Evolutionary conservation across 805 yeast species (phyloP), one percentile per base, ranked within the genome.

Genomic region (Saturnispora dispora): DNA sequence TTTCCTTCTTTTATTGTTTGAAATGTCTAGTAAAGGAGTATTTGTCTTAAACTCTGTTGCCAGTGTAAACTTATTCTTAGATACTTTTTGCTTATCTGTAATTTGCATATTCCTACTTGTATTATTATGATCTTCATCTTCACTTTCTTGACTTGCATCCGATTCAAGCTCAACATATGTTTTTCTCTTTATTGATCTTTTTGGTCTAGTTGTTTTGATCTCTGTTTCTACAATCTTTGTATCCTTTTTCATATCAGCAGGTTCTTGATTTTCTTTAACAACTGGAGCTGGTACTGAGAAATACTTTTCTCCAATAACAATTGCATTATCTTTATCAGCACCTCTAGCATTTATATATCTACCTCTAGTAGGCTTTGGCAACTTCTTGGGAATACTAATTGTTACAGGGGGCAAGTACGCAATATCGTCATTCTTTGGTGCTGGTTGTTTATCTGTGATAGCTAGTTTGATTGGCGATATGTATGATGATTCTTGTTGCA

Each of bases 401-500:
- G 39, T 20, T n/a, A 8, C 28, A 6, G 39, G 44, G 9, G 20
- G 39, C 4, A 35, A 42, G 23, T 36, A 37, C n/a, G 11, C n/a
- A 3, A 18, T 18, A 37, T 5, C 6, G 15, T 48, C 41, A 22
- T 41, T 44, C 13, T 13, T 13, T 15, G 17, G 9, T 23, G 44
- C 4, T 22, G n/a, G 3, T 8, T 11, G n/a, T 23, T 11, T 36
- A 28, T 51, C 48, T 30, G 45, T 35, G 39, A 33, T 41, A 33
- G 36, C 42, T 22, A 48, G 18, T 48, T 48, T 48, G 4, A 45
- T 45, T 9, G 52, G 49, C 4, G 49, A 45, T 6, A 32, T 43
- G 32, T 30, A 13, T 30, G 42, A 46, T 11, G 53, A 51, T 18
- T 51, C 53, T 27, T 47, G 53, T 3, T 51, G 44, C 15, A 47